These are phyloP conservation scores for Colletotrichum lentis DNA, from an alignment of 2,329 filamentous ascomycete species.

Conservation along the genomic window DNA sequence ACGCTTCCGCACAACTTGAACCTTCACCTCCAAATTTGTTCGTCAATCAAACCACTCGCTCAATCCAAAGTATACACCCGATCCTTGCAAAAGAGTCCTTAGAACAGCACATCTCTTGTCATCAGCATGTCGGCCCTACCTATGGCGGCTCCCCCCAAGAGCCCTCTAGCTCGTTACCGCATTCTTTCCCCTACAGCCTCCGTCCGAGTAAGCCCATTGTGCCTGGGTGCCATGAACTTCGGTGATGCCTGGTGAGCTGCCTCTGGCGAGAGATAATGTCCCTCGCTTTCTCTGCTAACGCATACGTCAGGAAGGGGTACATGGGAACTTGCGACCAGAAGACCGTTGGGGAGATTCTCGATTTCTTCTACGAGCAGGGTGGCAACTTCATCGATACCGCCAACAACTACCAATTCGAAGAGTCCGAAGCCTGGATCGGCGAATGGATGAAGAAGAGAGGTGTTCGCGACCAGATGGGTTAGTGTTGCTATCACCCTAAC, in stretches of 20 bases:
- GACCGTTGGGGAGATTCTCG: conserved; percentile 69
- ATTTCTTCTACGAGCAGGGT: conserved; percentile 68
- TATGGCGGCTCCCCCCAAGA: conserved; percentile 60
- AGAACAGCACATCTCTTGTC: background rate
- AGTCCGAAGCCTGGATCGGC: conserved; percentile 73
- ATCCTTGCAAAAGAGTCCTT: background rate
- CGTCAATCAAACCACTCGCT: background rate
- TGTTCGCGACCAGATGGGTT: conserved; percentile 71
- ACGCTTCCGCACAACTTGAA: background rate
- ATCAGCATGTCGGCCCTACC: conserved; percentile 46
- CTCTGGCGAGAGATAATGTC: too few relatives aligned
- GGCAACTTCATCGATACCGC: conserved; percentile 80
- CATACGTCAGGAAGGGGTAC: conserved; percentile 54
- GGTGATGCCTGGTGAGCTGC: conserved; percentile 59
- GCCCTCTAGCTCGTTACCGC: conserved; percentile 70
- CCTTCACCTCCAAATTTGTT: background rate
- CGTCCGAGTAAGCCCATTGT: conserved; percentile 72
- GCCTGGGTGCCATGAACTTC: conserved; percentile 72
- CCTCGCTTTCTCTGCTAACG: conserved; percentile 1
- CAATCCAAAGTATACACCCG: background rate
- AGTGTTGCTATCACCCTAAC: conserved; percentile 37
- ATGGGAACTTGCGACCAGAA: conserved; percentile 73
- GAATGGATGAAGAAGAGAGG: conserved; percentile 73
- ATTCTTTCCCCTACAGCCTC: conserved; percentile 71
- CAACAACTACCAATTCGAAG: conserved; percentile 71